Evolutionary conservation across 805 yeast species (phyloP).

Genomic region (Hanseniaspora taiwanica): DNA sequence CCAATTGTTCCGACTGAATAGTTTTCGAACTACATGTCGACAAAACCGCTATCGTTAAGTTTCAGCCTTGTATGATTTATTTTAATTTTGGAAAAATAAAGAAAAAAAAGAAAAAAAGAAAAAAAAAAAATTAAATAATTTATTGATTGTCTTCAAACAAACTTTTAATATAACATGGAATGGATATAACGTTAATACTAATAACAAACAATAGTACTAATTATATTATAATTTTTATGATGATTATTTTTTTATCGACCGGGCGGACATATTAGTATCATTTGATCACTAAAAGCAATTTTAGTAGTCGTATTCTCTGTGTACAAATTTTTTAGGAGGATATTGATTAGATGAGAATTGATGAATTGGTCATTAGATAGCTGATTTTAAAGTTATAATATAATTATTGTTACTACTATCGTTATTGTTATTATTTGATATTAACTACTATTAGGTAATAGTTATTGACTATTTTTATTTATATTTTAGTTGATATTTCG

Average conservation of each 20-base stretch:
- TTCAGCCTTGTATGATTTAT: constrained; percentile 32
- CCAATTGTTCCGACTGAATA: constrained; percentile 31
- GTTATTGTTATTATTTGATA: constrained; percentile 39
- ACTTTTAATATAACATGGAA: too few species aligned
- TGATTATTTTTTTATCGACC: constrained; percentile 30
- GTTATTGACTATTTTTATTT: neutral
- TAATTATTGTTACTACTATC: constrained; percentile 10
- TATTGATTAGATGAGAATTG: constrained; percentile 23
- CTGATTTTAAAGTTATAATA: constrained; percentile 16
- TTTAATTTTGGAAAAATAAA: neutral
- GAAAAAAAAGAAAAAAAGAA: neutral
- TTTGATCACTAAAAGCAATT: constrained; percentile 13
- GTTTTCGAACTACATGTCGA: constrained; percentile 2
- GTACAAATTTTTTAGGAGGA: constrained; percentile 26
- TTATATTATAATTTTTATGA: constrained; percentile 10
- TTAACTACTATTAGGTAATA: constrained; percentile 1
- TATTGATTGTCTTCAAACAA: too few species aligned
- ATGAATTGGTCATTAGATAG: constrained; percentile 29
- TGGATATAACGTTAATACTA: too few species aligned
- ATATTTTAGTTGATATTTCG: neutral
- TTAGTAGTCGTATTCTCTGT: constrained; percentile 18
- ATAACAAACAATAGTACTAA: neutral
- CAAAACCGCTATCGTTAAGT: constrained; percentile 26
- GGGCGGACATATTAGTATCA: constrained; percentile 36
- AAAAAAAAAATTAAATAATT: neutral